Evolutionary conservation across 2,329 filamentous ascomycete genomes (phyloP).

Genomic region (Aspergillus caelatus): DNA sequence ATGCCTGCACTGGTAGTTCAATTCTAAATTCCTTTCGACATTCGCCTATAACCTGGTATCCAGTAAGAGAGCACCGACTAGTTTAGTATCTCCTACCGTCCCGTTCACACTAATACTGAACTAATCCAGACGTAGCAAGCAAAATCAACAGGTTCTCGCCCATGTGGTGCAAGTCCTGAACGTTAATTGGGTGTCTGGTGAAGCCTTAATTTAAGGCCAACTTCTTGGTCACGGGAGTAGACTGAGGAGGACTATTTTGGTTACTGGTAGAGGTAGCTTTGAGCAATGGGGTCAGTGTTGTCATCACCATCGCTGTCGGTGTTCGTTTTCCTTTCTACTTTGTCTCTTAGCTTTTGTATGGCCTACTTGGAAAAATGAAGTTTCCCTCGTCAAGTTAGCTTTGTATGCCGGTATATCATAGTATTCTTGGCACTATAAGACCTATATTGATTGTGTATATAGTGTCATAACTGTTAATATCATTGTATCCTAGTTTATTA

Average conservation of each 20-base stretch:
- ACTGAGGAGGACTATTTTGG: neutral
- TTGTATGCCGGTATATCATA: neutral
- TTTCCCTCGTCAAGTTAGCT: neutral
- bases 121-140: neutral
- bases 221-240: neutral
- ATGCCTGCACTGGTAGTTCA: neutral
- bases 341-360: too few relatives aligned
- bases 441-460: too few relatives aligned
- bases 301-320: neutral
- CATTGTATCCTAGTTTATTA: too few relatives aligned
- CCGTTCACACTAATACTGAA: neutral
- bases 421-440: neutral
- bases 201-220: neutral
- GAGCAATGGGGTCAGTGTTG: neutral
- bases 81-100: neutral
- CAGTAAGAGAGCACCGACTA: neutral
- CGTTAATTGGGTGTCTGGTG: neutral
- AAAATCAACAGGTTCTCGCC: neutral
- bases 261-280: neutral
- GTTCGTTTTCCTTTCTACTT: neutral
- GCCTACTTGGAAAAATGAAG: neutral
- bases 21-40: neutral
- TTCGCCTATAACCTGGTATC: neutral
- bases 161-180: neutral
- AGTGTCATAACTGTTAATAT: too few relatives aligned